Evolutionary conservation across 1,284 basidiomycete species (phyloP), one percentile per base, ranked within the genome.

Genomic region (Moesziomyces sp.): DNA sequence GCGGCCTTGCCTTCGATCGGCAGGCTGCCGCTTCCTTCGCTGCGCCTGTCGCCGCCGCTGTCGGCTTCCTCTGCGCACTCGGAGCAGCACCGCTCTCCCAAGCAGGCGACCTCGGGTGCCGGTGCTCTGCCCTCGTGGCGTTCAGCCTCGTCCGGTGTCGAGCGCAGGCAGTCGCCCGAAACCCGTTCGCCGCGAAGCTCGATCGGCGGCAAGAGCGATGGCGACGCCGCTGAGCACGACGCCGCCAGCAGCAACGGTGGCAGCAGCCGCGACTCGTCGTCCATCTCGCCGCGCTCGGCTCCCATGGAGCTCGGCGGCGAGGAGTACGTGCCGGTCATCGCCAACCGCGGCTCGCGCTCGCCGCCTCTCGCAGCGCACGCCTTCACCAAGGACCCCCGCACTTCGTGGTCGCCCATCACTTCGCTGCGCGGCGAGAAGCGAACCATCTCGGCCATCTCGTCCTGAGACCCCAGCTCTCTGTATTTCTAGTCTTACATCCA

Each of bases 351-450:
- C 23, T 55, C 60, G 52, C 52, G 57, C 19, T 52, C 58, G 9
- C 59, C 63, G 19, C 63, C 69, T 4, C 45, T 64, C 42, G 46
- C 57, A 14, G 28, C 55, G 43, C 57, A 59, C 34, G 34, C 46
- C 5, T 62, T 59, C 46, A 14, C 48, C n/a, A 69, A 66, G 56
- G 62, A 74, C 45, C 66, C 71, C 10, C 54, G 61, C 26, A 57
- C 21, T 28, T 43, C 61, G 19, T 74, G 72, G 72, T 65, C 58
- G 9, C 72, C 72, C 19, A 65, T 74, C 62, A 44, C 46, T 1
- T 59, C 58, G 47, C 44, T 74, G 38, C 52, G 72, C 3, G 72
- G 66, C n/a, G 72, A 74, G 52, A 74, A 74, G 64, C 44, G 72
- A 0, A 47, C 47, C 19, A 43, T 69, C 38, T 42, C 52, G 23